A percentile compares a stretch with the other conserved stretches of the same genome.
Conservation (phyloP, 441 rosid genomes). For the Populus tomentosa region DNA sequence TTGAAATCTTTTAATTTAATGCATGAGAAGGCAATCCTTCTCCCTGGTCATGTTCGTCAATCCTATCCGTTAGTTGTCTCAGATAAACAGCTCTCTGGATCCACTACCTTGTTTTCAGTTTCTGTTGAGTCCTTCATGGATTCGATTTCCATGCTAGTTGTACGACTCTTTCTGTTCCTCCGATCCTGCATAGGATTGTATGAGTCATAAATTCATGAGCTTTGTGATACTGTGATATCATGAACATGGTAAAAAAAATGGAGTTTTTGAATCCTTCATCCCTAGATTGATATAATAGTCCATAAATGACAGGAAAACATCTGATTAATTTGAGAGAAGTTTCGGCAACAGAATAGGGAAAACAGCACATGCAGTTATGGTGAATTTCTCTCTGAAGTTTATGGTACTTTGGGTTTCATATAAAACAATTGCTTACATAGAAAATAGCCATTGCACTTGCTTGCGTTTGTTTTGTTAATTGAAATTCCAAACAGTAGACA, state of each 20-base stretch:
- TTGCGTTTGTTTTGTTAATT: neutral
- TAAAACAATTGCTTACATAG: neutral
- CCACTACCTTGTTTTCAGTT: conserved; percentile 29
- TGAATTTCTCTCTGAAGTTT: neutral
- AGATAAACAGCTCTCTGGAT: conserved; percentile 23
- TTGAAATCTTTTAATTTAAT: conserved; percentile 13
- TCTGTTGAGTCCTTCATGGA: conserved; percentile 47
- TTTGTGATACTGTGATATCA: neutral
- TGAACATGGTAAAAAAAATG: neutral
- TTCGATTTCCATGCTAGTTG: conserved; percentile 78
- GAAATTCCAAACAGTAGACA: neutral
- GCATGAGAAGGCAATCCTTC: conserved; percentile 11
- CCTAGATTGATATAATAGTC: neutral
- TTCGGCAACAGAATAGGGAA: neutral
- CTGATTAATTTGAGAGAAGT: neutral
- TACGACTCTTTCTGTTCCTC: conserved; percentile 65
- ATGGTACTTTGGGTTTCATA: neutral
- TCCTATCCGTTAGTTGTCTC: conserved; percentile 25
- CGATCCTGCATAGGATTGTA: conserved; percentile 48
- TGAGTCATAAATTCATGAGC: neutral
- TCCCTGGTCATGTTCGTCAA: conserved; percentile 12
- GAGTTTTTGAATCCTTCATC: neutral
- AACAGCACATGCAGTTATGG: neutral
- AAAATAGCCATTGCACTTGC: neutral
- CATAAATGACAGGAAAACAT: neutral